phyloP scores from a whole-genome alignment of 108 stramenopile genomes.

The Aurantiochytrium sp. region DNA sequence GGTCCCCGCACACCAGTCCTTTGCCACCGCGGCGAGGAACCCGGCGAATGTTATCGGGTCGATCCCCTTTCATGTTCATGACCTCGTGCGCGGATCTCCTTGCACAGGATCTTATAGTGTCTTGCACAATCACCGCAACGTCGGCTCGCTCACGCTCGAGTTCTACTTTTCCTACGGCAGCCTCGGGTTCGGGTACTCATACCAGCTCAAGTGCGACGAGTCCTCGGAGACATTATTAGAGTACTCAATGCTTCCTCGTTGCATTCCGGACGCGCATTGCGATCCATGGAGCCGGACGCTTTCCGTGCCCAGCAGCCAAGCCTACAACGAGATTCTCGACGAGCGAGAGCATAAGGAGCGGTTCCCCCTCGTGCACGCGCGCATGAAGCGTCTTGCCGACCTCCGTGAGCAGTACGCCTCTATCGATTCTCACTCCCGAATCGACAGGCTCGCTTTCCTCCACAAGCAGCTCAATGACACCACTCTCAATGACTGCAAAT shows the following conservation, averaged over 20 bases:
- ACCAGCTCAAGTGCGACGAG: background rate
- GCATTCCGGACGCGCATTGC: conserved; percentile 13
- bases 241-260: conserved; percentile 4
- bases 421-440: background rate
- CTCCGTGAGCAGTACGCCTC: background rate
- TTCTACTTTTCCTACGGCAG: background rate
- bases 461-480: background rate
- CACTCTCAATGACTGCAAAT: background rate
- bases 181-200: background rate
- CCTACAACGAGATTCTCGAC: background rate
- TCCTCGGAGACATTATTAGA: background rate
- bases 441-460: background rate
- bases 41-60: background rate
- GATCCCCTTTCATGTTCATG: conserved; percentile 6
- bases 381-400: background rate
- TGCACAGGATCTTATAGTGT: background rate
- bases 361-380: background rate
- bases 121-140: background rate
- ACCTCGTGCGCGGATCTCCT: background rate
- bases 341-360: background rate
- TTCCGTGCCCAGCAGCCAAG: background rate
- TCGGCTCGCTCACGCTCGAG: background rate
- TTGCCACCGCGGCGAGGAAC: background rate
- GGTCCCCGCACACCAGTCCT: background rate
- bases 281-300: background rate